Evolutionary conservation across 1,139 yeast genomes (phyloP), one percentile per base, ranked within the genome.

Genomic region (Tardiomyces blankii): DNA sequence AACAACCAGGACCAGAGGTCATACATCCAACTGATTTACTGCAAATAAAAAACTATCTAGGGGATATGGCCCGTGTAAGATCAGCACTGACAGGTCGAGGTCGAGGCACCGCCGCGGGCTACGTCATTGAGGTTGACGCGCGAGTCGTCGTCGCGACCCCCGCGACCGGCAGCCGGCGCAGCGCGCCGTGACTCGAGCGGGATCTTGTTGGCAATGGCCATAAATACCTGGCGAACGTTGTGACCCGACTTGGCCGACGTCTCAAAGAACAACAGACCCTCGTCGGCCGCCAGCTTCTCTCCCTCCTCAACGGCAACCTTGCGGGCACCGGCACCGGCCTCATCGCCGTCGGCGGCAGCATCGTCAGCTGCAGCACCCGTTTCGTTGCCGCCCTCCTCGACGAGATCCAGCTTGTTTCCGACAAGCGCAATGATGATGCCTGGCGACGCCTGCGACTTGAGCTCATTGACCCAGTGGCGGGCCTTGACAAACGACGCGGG

Each of bases 401-500:
- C 65, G 44, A 91, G 70, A 67, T 91, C 98, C 52, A 77, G 75
- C 67, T 91, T 93, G 70, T 91, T 91, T 30, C 96, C 98, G 33
- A 89, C 95, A 42, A 91, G 72, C 2, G 97, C 97, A 63, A 91
- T 89, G 47, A 88, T 79, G 51, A 91, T 91, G 56, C 83, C 89
- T 53, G 87, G 87, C 30, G 84, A 74, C 19, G 97, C 97, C 66
- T 89, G 97, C 55, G 93, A 96, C 59, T 87, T 95, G 55, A 91
- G 74, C 64, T 91, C 97, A 60, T 87, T 87, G 49, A 91, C 96
- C 98, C 98, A 91, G 66, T 89, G 96, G 58, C 97, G 82, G n/a
- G 97, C 98, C 66, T 91, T 89, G 59, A 91, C 85, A 59, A 91
- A 89, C 18, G 95, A 83, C n/a, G 95, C 94, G 1, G 97, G 96